Evolutionary conservation across 2,329 filamentous ascomycete genomes (phyloP).

Genomic region (Fusarium pseudocircinatum): DNA sequence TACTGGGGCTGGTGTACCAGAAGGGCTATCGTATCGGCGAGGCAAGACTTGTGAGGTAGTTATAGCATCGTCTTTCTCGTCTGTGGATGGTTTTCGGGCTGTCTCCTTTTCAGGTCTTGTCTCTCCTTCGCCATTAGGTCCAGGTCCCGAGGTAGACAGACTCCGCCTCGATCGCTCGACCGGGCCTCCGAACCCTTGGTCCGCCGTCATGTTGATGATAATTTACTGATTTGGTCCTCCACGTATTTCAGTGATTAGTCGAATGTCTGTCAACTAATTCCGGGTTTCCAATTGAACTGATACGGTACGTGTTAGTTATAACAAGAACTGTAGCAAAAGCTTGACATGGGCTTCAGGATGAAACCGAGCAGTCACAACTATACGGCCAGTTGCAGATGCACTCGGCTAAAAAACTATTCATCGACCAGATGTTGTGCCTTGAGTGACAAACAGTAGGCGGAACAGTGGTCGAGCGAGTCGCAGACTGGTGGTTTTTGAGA

Average conservation of each 20-base stretch:
- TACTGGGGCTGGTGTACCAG: conserved; percentile 43
- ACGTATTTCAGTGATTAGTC: not conserved
- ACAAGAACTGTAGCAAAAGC: not conserved
- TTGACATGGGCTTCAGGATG: conserved; percentile 1
- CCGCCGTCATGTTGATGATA: conserved; percentile 51
- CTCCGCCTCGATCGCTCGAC: conserved; percentile 49
- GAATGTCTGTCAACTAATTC: not conserved
- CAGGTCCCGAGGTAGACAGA: conserved; percentile 53
- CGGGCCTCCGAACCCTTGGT: conserved; percentile 58
- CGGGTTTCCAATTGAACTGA: conserved; percentile 5
- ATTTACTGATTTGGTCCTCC: not conserved
- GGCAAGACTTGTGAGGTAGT: conserved; percentile 53
- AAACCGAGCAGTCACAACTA: conserved; percentile 36
- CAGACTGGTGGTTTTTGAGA: conserved; percentile 10
- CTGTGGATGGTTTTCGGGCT: conserved; percentile 48
- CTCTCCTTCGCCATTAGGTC: conserved; percentile 56
- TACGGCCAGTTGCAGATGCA: conserved; percentile 42
- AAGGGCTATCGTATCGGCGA: conserved; percentile 48
- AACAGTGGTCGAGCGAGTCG: conserved; percentile 10
- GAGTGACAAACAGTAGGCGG: conserved; percentile 21
- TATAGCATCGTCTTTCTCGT: conserved; percentile 48
- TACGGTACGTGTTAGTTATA: conserved; percentile 20
- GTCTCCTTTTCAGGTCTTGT: conserved; percentile 55
- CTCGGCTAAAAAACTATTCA: conserved; percentile 36
- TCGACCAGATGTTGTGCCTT: conserved; percentile 28